These are phyloP conservation scores for Ganoderma boninense DNA, from an alignment of 1,284 basidiomycete genomes.

Conservation along the genomic window DNA sequence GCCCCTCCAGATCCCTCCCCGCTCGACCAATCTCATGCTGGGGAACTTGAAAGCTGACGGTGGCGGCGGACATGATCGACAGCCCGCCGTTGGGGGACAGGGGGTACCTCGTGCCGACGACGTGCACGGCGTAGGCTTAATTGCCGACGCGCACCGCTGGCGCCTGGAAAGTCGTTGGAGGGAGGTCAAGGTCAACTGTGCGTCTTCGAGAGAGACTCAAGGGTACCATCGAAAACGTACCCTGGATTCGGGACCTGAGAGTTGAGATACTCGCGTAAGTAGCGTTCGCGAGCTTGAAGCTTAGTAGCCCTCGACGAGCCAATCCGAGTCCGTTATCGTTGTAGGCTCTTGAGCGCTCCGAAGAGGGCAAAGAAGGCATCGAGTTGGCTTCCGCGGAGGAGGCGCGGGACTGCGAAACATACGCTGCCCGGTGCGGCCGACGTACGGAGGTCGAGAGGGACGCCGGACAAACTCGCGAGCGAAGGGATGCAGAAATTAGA, in stretches of 20 bases:
- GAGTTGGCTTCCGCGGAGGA: neutral
- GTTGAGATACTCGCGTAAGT: neutral
- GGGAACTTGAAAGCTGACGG: neutral
- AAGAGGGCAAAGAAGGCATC: neutral
- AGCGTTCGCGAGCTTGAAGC: neutral
- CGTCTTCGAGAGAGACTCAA: neutral
- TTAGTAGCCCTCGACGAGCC: neutral
- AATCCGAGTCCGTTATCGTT: neutral
- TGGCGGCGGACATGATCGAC: constrained; percentile 1
- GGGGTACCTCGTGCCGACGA: neutral
- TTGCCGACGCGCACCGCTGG: neutral
- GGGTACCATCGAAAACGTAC: neutral
- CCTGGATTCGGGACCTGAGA: neutral
- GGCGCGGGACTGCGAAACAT: neutral
- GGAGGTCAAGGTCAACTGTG: neutral
- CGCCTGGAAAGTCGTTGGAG: neutral
- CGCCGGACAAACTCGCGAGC: constrained; percentile 3
- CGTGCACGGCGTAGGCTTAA: neutral
- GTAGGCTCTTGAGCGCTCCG: neutral
- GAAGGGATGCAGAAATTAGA: neutral
- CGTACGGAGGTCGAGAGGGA: neutral
- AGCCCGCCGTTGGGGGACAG: neutral
- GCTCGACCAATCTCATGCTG: neutral
- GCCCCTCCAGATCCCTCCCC: neutral
- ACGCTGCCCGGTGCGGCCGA: neutral